Conservation (phyloP, 1,284 basidiomycete species). For the Rugosomyces carneus region DNA sequence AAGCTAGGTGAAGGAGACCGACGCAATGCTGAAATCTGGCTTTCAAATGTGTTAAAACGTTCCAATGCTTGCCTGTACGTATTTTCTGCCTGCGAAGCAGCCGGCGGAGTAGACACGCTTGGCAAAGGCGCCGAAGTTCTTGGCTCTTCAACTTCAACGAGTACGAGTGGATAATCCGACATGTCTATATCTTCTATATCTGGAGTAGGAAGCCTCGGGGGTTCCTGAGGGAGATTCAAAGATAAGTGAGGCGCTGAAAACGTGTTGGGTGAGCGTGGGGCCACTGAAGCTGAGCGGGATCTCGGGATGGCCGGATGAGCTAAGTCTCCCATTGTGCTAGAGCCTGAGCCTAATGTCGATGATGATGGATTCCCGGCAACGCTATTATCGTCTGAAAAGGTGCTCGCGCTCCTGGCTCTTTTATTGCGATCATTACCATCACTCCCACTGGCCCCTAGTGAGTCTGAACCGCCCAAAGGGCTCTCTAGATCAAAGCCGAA, state of each 20-base stretch:
- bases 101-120: conserved; percentile 7
- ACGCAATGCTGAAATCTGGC: conserved; percentile 40
- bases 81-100: conserved; percentile 25
- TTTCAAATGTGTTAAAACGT: conserved; percentile 47
- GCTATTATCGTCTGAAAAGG: conserved; percentile 26
- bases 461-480: conserved; percentile 25
- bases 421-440: conserved; percentile 40
- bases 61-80: conserved; percentile 41
- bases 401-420: conserved; percentile 38
- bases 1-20: conserved; percentile 26
- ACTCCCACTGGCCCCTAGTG: conserved; percentile 20
- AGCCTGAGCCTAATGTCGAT: conserved; percentile 25
- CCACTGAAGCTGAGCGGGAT: conserved; percentile 15
- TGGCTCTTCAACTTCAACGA: conserved; percentile 17
- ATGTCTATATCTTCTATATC: conserved; percentile 44
- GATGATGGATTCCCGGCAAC: conserved; percentile 24
- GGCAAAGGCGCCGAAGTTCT: conserved; percentile 18
- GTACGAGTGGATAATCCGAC: conserved; percentile 32
- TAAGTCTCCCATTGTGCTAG: conserved; percentile 13
- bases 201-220: conserved; percentile 36
- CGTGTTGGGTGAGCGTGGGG: conserved; percentile 18
- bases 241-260: conserved; percentile 14
- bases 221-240: conserved; percentile 16
- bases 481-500: conserved; percentile 47
- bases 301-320: conserved; percentile 2